A percentile compares a stretch with the other conserved stretches of the same genome.
Conservation (phyloP, 768 basidiomycete species). For the Serendipita vermifera region DNA sequence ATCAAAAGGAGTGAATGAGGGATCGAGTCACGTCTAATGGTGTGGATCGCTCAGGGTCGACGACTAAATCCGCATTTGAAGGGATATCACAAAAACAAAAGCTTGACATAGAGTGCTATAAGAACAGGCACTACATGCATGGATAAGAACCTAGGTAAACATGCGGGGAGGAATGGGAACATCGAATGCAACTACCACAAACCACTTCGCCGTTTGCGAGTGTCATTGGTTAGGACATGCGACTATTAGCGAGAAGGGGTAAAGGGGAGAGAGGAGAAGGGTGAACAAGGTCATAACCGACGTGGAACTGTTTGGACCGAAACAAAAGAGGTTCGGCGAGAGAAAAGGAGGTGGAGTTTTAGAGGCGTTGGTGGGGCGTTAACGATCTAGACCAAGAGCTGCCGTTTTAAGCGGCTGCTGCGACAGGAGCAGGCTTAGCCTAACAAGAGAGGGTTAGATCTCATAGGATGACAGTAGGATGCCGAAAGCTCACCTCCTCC, state of each 20-base stretch:
- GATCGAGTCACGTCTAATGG: not conserved
- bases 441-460: constrained; percentile 13
- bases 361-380: constrained; percentile 2
- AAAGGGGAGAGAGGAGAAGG: not conserved
- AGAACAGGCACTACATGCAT: constrained; percentile 9
- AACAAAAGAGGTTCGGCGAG: not conserved
- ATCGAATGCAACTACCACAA: constrained; percentile 4
- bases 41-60: no score
- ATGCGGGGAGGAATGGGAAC: constrained; percentile 13
- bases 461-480: not conserved
- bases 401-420: not conserved
- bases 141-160: constrained; percentile 11
- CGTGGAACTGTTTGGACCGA: constrained; percentile 24
- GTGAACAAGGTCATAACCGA: constrained; percentile 24
- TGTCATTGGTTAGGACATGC: not conserved
- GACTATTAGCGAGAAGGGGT: constrained; percentile 7
- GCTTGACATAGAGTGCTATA: constrained; percentile 3
- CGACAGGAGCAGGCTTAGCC: constrained; percentile 26
- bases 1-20: not conserved
- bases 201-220: not conserved
- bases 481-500: constrained; percentile 18
- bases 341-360: not conserved
- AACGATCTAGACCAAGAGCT: constrained; percentile 8
- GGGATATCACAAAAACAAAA: not conserved
- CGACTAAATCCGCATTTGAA: no score